Conservation (phyloP, 768 basidiomycete species). For the Rickenella mellea region DNA sequence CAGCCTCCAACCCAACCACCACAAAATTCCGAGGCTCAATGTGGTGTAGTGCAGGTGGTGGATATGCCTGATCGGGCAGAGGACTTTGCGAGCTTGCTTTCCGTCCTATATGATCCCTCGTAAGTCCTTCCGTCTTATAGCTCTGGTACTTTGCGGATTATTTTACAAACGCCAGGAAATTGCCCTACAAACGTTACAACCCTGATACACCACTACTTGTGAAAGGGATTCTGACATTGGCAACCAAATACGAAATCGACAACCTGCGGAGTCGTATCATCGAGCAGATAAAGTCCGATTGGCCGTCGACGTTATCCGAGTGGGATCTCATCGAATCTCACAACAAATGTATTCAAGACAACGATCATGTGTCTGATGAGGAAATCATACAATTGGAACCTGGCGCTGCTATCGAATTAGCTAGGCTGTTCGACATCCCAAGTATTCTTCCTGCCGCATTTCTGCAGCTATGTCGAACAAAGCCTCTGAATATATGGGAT, state of each 20-base stretch:
- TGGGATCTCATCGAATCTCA: slow-evolving; percentile 1
- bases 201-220: slow-evolving; percentile 2
- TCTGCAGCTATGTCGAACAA: no score
- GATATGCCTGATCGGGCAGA: slow-evolving; percentile 53
- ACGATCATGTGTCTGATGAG: neutral
- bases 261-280: slow-evolving; percentile 5
- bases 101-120: slow-evolving; percentile 71
- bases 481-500: no score
- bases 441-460: neutral
- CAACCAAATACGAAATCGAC: slow-evolving; percentile 8
- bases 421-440: neutral
- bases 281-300: slow-evolving; percentile 4
- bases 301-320: slow-evolving; percentile 2
- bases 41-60: slow-evolving; percentile 6
- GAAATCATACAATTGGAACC: no score
- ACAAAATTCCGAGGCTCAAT: slow-evolving; percentile 5
- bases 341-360: neutral
- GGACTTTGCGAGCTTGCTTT: slow-evolving; percentile 60
- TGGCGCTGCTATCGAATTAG: neutral
- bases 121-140: slow-evolving; percentile 27
- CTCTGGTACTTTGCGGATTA: neutral
- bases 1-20: slow-evolving; percentile 31
- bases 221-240: slow-evolving; percentile 3
- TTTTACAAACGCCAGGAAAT: neutral
- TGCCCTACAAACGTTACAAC: neutral